Percentiles rank a stretch among this genome's conserved stretches.
phyloP scores from a whole-genome alignment of 441 rosid species.

The Jatropha podagrica region DNA sequence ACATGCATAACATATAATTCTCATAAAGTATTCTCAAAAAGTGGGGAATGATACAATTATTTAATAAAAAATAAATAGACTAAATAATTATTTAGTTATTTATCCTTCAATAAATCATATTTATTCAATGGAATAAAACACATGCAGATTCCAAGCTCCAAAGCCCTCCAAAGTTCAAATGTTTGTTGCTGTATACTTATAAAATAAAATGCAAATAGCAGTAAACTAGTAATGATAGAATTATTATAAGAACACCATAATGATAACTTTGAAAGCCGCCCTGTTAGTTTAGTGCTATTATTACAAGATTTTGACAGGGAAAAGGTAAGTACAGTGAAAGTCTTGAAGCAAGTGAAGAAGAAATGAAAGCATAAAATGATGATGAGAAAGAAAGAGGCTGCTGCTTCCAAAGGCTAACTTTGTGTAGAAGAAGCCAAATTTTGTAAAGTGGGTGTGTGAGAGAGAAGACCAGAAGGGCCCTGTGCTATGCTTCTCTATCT shows the following conservation, averaged over 20 bases:
- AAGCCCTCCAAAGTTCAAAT: too few relatives aligned
- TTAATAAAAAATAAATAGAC: too few relatives aligned
- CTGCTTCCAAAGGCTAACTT: conserved; percentile 33
- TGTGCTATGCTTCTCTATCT: neutral
- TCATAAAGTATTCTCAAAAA: too few relatives aligned
- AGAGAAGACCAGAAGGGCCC: conserved; percentile 3
- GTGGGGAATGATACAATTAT: too few relatives aligned
- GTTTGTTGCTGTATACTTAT: too few relatives aligned
- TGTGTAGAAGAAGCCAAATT: conserved; percentile 35
- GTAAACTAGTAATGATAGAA: conserved; percentile 17
- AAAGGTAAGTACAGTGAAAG: conserved; percentile 1
- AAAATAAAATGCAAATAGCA: neutral
- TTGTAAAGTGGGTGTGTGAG: neutral
- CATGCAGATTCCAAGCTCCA: too few relatives aligned
- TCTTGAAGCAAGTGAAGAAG: neutral
- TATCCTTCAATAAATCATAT: too few relatives aligned
- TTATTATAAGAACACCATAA: conserved; percentile 17
- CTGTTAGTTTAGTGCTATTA: neutral
- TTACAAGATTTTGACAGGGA: conserved; percentile 2
- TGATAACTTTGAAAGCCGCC: conserved; percentile 37
- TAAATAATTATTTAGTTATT: too few relatives aligned
- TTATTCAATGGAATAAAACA: too few relatives aligned
- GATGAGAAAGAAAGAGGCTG: neutral
- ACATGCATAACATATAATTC: too few relatives aligned
- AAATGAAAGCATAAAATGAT: conserved; percentile 8